These are phyloP conservation scores for Ilyonectria destructans DNA, from an alignment of 2,329 filamentous ascomycete species.

Conservation along the genomic window DNA sequence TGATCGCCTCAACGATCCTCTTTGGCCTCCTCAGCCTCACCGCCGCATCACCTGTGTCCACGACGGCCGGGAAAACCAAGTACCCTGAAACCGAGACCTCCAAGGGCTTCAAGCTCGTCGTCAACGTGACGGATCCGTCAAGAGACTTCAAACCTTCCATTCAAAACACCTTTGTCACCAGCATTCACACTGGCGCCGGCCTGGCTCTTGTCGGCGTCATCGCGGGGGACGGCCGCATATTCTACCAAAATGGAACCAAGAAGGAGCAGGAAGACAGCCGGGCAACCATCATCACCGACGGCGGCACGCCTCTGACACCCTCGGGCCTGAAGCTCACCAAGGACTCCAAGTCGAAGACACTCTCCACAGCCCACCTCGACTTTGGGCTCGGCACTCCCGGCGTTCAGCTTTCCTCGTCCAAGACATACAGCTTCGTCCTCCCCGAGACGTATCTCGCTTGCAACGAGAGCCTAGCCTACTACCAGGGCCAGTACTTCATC, in stretches of 20 bases:
- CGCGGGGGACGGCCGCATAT: constrained; percentile 51
- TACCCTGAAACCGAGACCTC: constrained; percentile 40
- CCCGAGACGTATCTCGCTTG: constrained; percentile 62
- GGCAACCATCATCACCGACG: constrained; percentile 59
- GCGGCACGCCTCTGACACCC: constrained; percentile 58
- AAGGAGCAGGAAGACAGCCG: constrained; percentile 50
- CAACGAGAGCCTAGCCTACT: constrained; percentile 60
- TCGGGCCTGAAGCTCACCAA: constrained; percentile 53
- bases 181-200: constrained; percentile 62
- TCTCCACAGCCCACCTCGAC: constrained; percentile 50
- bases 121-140: constrained; percentile 61
- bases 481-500: constrained; percentile 55
- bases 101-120: constrained; percentile 60
- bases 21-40: constrained; percentile 47
- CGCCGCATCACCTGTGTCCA: constrained; percentile 42
- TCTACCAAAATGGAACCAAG: constrained; percentile 67
- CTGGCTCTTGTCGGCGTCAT: constrained; percentile 57
- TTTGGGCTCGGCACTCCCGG: constrained; percentile 57
- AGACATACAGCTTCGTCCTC: constrained; percentile 49
- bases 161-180: constrained; percentile 58
- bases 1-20: constrained; percentile 46
- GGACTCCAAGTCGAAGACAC: constrained; percentile 52
- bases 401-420: constrained; percentile 50
- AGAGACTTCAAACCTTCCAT: constrained; percentile 60
- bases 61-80: constrained; percentile 24